Evolutionary conservation across 192 early-diverging fungal genomes (phyloP).

Genomic region (Phlyctochytrium arcticum): DNA sequence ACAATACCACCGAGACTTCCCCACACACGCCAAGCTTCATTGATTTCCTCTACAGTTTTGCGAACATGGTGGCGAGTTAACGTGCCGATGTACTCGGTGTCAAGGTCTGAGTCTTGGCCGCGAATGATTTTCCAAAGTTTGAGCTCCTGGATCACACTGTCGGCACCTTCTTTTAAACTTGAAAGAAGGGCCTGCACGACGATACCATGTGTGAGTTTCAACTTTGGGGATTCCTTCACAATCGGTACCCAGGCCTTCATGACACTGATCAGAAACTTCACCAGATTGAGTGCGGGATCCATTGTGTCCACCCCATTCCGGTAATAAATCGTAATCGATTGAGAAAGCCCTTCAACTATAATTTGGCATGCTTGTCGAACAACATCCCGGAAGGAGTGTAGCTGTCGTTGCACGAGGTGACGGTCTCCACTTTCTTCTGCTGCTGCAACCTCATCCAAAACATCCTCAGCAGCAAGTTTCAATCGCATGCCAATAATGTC

Average conservation of each 20-base stretch:
- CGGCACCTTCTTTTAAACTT: slow-evolving; percentile 2
- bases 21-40: slow-evolving; percentile 35
- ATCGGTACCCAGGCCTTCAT: slow-evolving; percentile 25
- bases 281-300: slow-evolving; percentile 23
- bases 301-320: slow-evolving; percentile 2
- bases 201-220: slow-evolving; percentile 15
- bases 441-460: background rate
- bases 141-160: slow-evolving; percentile 18
- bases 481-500: background rate
- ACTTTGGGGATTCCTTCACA: background rate
- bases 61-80: background rate
- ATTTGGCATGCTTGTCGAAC: background rate
- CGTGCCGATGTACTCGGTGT: background rate
- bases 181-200: slow-evolving; percentile 9
- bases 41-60: slow-evolving; percentile 15
- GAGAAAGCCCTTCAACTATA: slow-evolving; percentile 7
- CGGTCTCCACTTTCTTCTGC: slow-evolving; percentile 6
- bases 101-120: slow-evolving; percentile 13
- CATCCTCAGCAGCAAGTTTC: background rate
- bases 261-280: slow-evolving; percentile 12
- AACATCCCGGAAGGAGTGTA: background rate
- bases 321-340: slow-evolving; percentile 16
- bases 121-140: slow-evolving; percentile 8
- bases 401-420: background rate
- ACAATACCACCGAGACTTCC: slow-evolving; percentile 33